Evolutionary conservation across 2,329 filamentous ascomycete genomes (phyloP), one percentile per base, ranked within the genome.

Genomic region (Verruconis gallopava): DNA sequence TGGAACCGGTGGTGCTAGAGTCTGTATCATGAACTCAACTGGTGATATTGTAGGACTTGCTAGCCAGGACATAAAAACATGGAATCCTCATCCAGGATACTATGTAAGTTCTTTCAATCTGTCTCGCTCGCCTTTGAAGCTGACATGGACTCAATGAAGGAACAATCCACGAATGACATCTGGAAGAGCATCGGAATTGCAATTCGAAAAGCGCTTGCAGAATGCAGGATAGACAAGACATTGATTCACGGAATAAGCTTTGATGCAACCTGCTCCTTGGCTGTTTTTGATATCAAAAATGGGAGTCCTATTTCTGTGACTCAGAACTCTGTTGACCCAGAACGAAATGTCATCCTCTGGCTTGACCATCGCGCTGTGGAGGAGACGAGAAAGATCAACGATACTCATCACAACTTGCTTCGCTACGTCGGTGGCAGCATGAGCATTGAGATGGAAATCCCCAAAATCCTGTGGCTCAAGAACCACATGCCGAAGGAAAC

Each of bases 361-460:
- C 80, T 98, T 43, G 91, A 98, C 62, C 91, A 98, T 62, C 78
- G 91, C 30, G 85, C 91, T 1, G 76, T 91, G 12, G 76, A 84
- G 46, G 91, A 98, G 70, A 93, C 89, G 0, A 79, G 84, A 48
- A 82, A 84, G 65, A 93, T 98, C 67, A 98, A 98, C 60, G 77
- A 77, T 42, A 96, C 91, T 2, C 73, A 79, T 40, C 91, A 98
- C 68, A 91, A 93, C 61, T 70, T 98, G 42, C 75, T 98, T 45
- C 82, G 86, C 55, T 98, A 98, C 57, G 91, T 98, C 14, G 91
- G 91, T 51, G 91, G 91, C 48, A 89, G 82, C 59, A 98, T 98
- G 91, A 94, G 85, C 59, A 89, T 95, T 50, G 91, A 98, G 69
- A 98, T 98, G 91, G 91, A 98, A 62, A 93, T 98, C 43, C 91